phyloP scores from a whole-genome alignment of 2,329 filamentous ascomycete species.

The Penicillium aurantiogriseum region DNA sequence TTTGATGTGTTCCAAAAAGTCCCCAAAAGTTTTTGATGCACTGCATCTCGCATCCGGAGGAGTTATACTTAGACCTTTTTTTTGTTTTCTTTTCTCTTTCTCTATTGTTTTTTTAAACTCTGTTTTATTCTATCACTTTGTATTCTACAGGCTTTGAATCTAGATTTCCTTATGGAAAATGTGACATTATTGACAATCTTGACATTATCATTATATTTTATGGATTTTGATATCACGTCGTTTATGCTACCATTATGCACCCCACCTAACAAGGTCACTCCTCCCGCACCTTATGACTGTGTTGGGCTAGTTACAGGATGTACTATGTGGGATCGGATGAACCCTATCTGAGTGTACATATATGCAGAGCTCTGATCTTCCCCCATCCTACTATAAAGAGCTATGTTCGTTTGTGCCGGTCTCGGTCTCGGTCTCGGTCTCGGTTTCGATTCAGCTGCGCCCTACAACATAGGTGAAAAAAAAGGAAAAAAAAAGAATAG shows the following conservation, averaged over 20 bases:
- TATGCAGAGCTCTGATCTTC: neutral
- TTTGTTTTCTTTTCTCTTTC: neutral
- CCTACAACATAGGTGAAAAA: neutral
- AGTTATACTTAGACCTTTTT: constrained; percentile 10
- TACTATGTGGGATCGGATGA: neutral
- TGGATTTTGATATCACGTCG: neutral
- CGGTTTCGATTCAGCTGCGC: constrained; percentile 2
- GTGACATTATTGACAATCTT: neutral
- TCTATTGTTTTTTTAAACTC: neutral
- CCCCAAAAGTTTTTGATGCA: constrained; percentile 17
- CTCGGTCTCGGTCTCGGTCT: constrained; percentile 1
- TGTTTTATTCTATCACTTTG: neutral
- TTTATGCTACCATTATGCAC: neutral
- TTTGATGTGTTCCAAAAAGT: constrained; percentile 17
- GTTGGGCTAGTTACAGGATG: neutral
- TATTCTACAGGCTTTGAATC: neutral
- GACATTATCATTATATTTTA: neutral
- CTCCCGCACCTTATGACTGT: neutral
- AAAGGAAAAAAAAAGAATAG: neutral
- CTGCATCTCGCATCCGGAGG: constrained; percentile 18
- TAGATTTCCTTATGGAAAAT: neutral
- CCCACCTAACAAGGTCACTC: neutral
- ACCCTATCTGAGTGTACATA: neutral
- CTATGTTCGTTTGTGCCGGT: neutral
- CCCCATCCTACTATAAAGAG: neutral